Conservation (phyloP, 176 grass and related monocot species). For the Eragrostis nindensis region DNA sequence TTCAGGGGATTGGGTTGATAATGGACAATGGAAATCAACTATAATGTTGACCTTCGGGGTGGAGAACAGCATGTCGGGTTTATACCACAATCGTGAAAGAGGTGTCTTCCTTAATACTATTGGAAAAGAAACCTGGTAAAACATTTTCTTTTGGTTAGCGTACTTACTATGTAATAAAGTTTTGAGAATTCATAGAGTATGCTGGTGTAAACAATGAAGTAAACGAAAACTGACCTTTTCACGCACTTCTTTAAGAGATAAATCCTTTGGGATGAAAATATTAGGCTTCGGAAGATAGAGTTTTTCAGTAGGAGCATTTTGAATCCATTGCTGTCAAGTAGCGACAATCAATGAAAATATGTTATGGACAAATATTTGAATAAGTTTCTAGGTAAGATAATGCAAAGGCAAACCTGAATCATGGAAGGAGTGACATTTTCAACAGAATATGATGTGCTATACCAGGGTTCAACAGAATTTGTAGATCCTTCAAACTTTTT, state of each 20-base stretch:
- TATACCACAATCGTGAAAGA: conserved; percentile 89
- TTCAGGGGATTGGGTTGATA: conserved; percentile 81
- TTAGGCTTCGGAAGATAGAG: conserved; percentile 86
- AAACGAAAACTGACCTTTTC: conserved; percentile 63
- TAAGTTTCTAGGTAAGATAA: background rate
- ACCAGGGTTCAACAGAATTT: conserved; percentile 83
- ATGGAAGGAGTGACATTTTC: conserved; percentile 68
- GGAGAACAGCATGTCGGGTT: conserved; percentile 76
- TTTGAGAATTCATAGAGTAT: conserved; percentile 7
- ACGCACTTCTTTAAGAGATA: conserved; percentile 68
- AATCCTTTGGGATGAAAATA: conserved; percentile 88
- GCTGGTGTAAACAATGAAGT: conserved; percentile 2
- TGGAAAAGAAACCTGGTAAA: conserved; percentile 72
- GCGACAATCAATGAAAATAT: conserved; percentile 29
- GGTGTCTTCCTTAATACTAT: conserved; percentile 67
- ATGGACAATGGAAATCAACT: conserved; percentile 95
- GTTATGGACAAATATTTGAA: background rate
- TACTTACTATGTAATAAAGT: conserved; percentile 16
- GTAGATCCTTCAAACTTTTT: conserved; percentile 86
- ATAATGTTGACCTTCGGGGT: conserved; percentile 79
- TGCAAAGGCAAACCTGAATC: conserved; percentile 64
- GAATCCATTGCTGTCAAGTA: conserved; percentile 78
- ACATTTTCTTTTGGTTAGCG: conserved; percentile 25
- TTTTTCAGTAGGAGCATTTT: conserved; percentile 80
- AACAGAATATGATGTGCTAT: conserved; percentile 68